Base-by-base conservation (phyloP, 2,329 filamentous ascomycete genomes). In the Ophiostoma sp. region DNA sequence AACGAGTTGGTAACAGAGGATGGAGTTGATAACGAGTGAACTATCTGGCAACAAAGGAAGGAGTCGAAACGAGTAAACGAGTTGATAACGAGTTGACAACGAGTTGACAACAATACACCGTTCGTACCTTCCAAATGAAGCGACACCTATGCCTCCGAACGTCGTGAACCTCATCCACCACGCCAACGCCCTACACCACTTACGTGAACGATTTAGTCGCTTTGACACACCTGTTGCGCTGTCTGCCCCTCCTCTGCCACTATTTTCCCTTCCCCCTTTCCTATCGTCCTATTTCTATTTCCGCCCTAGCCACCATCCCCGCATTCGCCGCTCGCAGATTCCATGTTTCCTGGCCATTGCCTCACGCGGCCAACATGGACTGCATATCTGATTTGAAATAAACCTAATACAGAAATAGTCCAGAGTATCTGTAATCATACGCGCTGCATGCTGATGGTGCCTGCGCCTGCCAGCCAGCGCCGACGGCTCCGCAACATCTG, bases 401-500 rank as follows among this genome's bases (percentile, higher is more conserved):
- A 36, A 14, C 16, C 49, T 55, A 55, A 55, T 55, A n/a, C n/a
- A 52, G 3, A 27, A 27, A 55, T 55, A 27, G n/a, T 8, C 14
- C 49, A 27, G 18, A 18, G 41, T 64, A 8, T 36, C 8, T 36
- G 12, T 16, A 36, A 4, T 36, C 45, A 7, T 36, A 27, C 12
- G 49, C 49, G 52, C 38, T 27, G 52, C 52, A 38, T 44, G 36
- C 0, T 49, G 44, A 14, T 27, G 8, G 9, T 6, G 41, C 9
- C 41, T 14, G 11, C 5, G 16, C 5, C 18, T 11, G 16, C 5
- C 18, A 64, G 16, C 6, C 7, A 40, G 40, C 41, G 12, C 36
- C 42, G 63, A 68, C 67, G 67, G 67, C 67, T 68, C 67, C 67
- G 67, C 67, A 68, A 55, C 67, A 49, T 14, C 12, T 36, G 67